Base-by-base conservation (phyloP, 495 filamentous ascomycete genomes). In the Elasticomyces elasticus region DNA sequence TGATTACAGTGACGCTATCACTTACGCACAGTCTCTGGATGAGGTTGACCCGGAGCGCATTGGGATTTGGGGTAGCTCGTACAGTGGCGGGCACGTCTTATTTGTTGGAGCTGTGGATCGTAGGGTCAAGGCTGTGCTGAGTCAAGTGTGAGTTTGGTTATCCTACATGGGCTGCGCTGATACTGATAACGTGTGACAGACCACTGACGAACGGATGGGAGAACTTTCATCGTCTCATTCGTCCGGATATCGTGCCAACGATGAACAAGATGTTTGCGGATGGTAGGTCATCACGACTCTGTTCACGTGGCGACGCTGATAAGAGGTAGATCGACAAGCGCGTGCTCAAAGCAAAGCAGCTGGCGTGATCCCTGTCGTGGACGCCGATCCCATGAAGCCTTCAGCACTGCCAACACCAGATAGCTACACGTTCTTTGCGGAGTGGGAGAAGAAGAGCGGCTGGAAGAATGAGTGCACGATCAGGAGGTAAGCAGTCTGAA, bases 1-100 rank as follows among this genome's bases (percentile, higher is more conserved):
- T 13, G 66, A 70, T 52, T 61, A 64, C 53, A 55, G 56, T 4
- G 66, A 69, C 51, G 70, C 64, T 1, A 63, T 71, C 33, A 66
- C 64, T 11, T 71, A 61, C 42, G 64, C 63, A 3, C 45, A 53
- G 23, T 40, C 61, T 11, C 45, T 60, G 13, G 24, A 52, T 10
- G 62, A 63, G 26, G 64, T 72, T 2, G 60, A 71, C 51, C 25
- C 23, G 11, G 35, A 40, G 9, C 55, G 56, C 28, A 72, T 72
- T n/a, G 66, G 41, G 0, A 56, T 63, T 7, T 72, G 69, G 69
- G 69, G 69, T 5, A 60, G 43, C 1, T 62, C 56, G 13, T 67
- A 67, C 49, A 60, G 53, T 33, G 70, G 66, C 4, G 69, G 66
- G 1, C 61, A 66, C 62, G 64, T 58, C 12, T 1, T 71, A 0